Evolutionary conservation across 1,284 basidiomycete genomes (phyloP).

Genomic region (Ceratobasidium sp.): DNA sequence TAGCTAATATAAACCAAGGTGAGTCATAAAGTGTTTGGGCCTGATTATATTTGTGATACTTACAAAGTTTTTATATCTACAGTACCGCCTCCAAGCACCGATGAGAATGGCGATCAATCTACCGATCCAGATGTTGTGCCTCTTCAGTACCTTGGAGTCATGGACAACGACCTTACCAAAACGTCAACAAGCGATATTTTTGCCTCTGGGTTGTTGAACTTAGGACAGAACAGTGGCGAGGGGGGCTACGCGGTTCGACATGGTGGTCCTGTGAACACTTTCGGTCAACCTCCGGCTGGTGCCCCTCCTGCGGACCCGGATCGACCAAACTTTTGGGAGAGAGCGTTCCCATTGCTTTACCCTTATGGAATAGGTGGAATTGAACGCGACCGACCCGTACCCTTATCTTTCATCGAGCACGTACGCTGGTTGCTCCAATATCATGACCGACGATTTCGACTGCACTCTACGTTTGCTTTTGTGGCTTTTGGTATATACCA

Average conservation of each 20-base stretch:
- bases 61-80: too few relatives aligned
- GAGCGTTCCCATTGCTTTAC: conserved; percentile 59
- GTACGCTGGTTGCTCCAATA: conserved; percentile 60
- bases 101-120: not conserved
- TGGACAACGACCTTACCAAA: conserved; percentile 35
- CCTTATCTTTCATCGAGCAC: conserved; percentile 57
- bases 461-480: conserved; percentile 58
- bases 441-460: conserved; percentile 56
- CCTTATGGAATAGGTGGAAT: conserved; percentile 62
- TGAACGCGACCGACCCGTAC: conserved; percentile 52
- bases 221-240: not conserved
- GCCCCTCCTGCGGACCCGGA: not conserved
- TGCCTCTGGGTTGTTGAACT: too few relatives aligned
- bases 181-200: not conserved
- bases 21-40: too few relatives aligned
- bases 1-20: not conserved
- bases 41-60: too few relatives aligned
- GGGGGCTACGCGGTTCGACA: conserved; percentile 37
- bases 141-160: conserved; percentile 36
- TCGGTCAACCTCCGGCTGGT: not conserved
- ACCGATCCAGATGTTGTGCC: conserved; percentile 34
- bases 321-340: conserved; percentile 52
- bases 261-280: conserved; percentile 32
- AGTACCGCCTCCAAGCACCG: not conserved
- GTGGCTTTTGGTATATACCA: conserved; percentile 58